Base-by-base conservation (phyloP, 2,329 filamentous ascomycete genomes). In the Ascochyta viciae-villosae region DNA sequence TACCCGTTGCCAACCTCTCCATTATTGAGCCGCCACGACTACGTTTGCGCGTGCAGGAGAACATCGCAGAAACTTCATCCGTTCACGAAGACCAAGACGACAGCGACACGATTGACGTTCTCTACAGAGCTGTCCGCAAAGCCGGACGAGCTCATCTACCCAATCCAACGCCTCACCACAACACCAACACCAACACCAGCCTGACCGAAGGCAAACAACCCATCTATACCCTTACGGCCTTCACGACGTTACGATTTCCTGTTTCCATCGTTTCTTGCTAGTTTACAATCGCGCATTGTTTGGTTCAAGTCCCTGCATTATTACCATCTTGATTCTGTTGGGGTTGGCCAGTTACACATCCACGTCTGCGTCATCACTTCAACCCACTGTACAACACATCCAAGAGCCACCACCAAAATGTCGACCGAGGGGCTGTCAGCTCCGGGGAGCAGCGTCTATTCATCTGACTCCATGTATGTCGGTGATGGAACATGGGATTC, bases 401-500 rank as follows among this genome's bases (percentile, higher is more conserved):
- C 15, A 40, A 15, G 19, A 31, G 29, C 39, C 27, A 41, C 39
- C 52, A 37, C 23, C 57, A 63, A 23, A 48, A 74, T 75, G 68
- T 72, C 71, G 10, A 44, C 50, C 49, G 54, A 64, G 41, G 66
- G 79, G 67, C 81, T 90, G 68, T 89, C 89, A 63, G 83, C 88
- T 62, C 84, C 90, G 45, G 90, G 90, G 71, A 86, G 87, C 75
- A 88, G 86, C 72, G 85, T 82, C 63, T 94, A 94, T 77, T 82
- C 83, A 65, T 92, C 89, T 47, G 82, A 87, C 69, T 90, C 87
- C n/a, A 81, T 93, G 82, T 82, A 81, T 51, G 90, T 94, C 15
- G 90, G 90, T 60, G 91, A 94, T 72, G 91, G 91, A 22, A 94
- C 91, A 31, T 95, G 91, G 90, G 89, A 93, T 68, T 88, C 89